These are phyloP conservation scores for Rhizopogon vulgaris DNA, from an alignment of 768 basidiomycete species.

Conservation along the genomic window DNA sequence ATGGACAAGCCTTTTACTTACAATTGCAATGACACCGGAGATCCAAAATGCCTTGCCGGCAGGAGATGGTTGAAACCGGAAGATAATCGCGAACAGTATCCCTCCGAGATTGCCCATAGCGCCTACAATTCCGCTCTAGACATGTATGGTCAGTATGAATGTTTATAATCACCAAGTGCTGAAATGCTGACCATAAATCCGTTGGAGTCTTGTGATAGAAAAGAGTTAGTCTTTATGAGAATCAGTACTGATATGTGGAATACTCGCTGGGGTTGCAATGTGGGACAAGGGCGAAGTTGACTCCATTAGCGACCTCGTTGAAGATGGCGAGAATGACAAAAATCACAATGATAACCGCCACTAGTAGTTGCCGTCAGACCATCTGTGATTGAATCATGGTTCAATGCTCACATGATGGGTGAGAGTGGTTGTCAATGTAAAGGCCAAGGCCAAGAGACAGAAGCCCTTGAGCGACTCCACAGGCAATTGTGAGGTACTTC, in stretches of 20 bases:
- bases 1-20: constrained; percentile 4
- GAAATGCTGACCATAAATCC: constrained; percentile 27
- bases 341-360: constrained; percentile 31
- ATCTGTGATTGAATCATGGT: neutral
- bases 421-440: constrained; percentile 26
- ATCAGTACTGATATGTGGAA: neutral
- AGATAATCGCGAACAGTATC: constrained; percentile 41
- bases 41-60: constrained; percentile 43
- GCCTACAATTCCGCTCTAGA: constrained; percentile 33
- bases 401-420: constrained; percentile 16
- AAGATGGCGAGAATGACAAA: constrained; percentile 32
- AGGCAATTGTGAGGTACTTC: constrained; percentile 39
- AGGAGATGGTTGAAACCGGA: constrained; percentile 36
- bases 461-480: constrained; percentile 40
- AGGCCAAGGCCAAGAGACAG: constrained; percentile 40
- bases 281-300: constrained; percentile 45
- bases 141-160: neutral
- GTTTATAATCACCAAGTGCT: neutral
- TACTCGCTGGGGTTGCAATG: constrained; percentile 40
- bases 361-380: constrained; percentile 5
- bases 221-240: neutral
- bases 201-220: constrained; percentile 16
- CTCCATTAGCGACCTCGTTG: constrained; percentile 42
- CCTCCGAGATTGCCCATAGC: constrained; percentile 38
- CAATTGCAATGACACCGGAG: constrained; percentile 36